Evolutionary conservation across 345 rosid genomes (phyloP), one percentile per base, ranked within the genome.

Genomic region (Arabidopsis thaliana): DNA sequence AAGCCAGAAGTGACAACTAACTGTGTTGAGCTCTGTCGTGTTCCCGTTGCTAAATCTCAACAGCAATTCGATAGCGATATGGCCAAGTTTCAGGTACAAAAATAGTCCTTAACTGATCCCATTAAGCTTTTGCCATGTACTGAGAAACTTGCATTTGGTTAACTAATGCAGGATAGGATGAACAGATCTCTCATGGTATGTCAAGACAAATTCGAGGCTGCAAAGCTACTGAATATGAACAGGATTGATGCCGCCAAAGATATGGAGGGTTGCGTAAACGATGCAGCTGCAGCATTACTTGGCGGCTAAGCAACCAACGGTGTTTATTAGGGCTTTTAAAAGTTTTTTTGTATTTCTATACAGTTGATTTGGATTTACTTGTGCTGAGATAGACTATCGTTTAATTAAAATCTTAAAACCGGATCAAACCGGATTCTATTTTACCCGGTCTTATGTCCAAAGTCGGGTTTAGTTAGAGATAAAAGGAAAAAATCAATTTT

Each of bases 341-440:
- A 5, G 20, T 16, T 12, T 9, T 38, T 38, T 40, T 4, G 16
- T 44, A 38, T 38, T 38, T 38, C 3, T 9, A 38, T 16, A 16
- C 20, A 38, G 42, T 44, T 14, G 32, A 2, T 28, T 28, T 28
- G 32, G 32, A 28, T 28, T 28, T 28, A 28, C 32, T 28, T 28
- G 32, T 28, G 3, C 32, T 28, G 32, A 2, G 2, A 28, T 28
- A 28, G 32, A 28, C 32, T 28, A 28, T 28, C 32, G 32, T 4
- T 28, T 28, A 28, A 25, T 25, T 25, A 25, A 25, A 24, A 10
- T 28, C 16, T 60, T 46, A 7, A 61, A 12, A 57, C 51, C 59
- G 45, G 6, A 63, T 45, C 28, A 73, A 64, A 53, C 71, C 71
- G 44, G 44, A 34, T 41, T 8, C 1, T 25, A 51, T 28, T 51